Conservation (phyloP, 1,139 yeast species). For the Candida buenavistaensis region DNA sequence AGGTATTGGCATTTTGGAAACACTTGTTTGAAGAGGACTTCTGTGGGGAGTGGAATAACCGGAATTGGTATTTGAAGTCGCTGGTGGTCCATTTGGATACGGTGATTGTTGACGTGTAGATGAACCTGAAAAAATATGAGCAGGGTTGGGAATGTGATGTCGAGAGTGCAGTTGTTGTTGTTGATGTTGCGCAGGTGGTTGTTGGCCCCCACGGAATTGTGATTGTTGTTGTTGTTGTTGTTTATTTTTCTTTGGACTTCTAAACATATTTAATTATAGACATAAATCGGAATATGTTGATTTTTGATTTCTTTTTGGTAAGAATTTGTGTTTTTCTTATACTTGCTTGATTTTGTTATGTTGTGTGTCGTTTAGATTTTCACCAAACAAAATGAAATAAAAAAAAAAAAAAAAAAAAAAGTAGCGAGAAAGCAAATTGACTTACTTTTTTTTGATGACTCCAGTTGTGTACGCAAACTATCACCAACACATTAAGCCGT, state of each 20-base stretch:
- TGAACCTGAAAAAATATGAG: not conserved
- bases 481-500: no score
- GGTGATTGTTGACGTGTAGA: slow-evolving; percentile 2
- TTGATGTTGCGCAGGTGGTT: slow-evolving; percentile 2
- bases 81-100: not conserved
- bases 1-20: slow-evolving; percentile 7
- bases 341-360: no score
- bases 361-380: no score
- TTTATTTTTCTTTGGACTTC: slow-evolving; percentile 10
- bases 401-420: no score
- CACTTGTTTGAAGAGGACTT: not conserved
- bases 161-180: slow-evolving; percentile 3
- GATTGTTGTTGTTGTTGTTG: slow-evolving; percentile 3
- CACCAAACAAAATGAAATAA: no score
- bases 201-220: slow-evolving; percentile 3
- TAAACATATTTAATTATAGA: no score
- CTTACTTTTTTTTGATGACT: no score
- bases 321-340: no score
- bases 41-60: slow-evolving; percentile 1
- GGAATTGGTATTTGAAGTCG: slow-evolving; percentile 2
- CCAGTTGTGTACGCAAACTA: no score
- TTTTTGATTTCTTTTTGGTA: no score
- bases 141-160: slow-evolving; percentile 3
- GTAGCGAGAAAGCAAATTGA: no score
- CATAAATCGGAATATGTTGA: not conserved